Evolutionary conservation across 2,329 filamentous ascomycete genomes (phyloP).

Genomic region (Monilinia polystroma): DNA sequence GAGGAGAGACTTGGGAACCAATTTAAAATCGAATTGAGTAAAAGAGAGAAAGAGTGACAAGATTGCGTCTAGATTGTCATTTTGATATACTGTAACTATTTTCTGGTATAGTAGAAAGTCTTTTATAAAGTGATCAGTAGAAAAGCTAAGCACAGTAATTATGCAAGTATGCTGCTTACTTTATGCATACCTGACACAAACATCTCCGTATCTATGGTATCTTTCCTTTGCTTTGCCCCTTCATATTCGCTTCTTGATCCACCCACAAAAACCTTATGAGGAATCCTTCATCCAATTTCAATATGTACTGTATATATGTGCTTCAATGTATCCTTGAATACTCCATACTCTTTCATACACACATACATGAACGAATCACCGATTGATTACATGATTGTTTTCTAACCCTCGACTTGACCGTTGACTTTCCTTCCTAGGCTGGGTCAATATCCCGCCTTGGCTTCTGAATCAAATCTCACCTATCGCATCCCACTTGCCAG

Average conservation of each 20-base stretch:
- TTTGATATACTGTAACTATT: too few species aligned
- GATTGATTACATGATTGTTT: slow-evolving; percentile 6
- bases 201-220: neutral
- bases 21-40: slow-evolving; percentile 12
- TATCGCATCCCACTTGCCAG: neutral
- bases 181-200: too few species aligned
- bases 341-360: neutral
- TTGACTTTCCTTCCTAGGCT: neutral
- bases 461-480: neutral
- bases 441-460: neutral
- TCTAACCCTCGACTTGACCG: neutral
- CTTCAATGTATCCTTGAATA: too few species aligned
- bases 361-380: neutral
- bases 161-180: too few species aligned
- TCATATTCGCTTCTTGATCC: neutral
- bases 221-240: neutral
- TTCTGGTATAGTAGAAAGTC: too few species aligned
- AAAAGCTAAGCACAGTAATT: too few species aligned
- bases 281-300: neutral
- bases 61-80: too few species aligned
- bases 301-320: too few species aligned
- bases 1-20: neutral
- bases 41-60: neutral
- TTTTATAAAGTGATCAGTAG: too few species aligned
- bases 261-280: neutral